Base-by-base conservation (phyloP, 495 filamentous ascomycete species). In the Poronia punctata region DNA sequence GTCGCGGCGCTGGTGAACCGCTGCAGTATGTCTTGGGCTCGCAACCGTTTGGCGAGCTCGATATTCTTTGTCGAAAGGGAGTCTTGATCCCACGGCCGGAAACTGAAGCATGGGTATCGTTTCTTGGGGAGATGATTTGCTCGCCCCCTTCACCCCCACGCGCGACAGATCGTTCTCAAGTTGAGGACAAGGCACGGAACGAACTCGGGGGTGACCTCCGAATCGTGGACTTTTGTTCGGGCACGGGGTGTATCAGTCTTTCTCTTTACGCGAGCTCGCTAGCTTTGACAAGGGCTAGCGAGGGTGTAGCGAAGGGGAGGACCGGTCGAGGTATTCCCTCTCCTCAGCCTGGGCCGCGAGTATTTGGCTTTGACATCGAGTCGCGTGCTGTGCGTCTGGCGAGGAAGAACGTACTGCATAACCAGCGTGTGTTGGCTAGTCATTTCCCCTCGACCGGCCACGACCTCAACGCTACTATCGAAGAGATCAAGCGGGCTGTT, bases 21-120 rank as follows among this genome's bases (percentile, higher is more conserved):
- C 65, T 98, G 5, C 92, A 97, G 54, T 98, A 96, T 53, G 74
- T 96, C 8, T 68, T 98, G 3, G 88, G 88, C 0, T 78, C 79
- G 11, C 89, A 97, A 54, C 89, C 84, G 9, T 96, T 98, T 55
- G 89, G 88, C 0, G 66, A 79, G 2, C 60, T 95, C 9, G 80
- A 89, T 27, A 84, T 98, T n/a, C 61, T 71, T 26, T 94, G 87
- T 49, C 60, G 64, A 24, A 72, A 65, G 10, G 84, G 84, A 0
- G 88, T 95, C 1, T 59, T 98, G 30, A 95, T 98, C 46, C 90
- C 90, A 20, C 71, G 89, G 78, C 69, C 72, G 17, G 84, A 89
- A 51, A 90, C 86, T 8, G 86, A 89, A 55, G 66, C 79, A 2
- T 82, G 79, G 57, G 79, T 76, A 7, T 54, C 65, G 11, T 58